phyloP scores from a whole-genome alignment of 345 rosid genomes.

The Litchi chinensis region DNA sequence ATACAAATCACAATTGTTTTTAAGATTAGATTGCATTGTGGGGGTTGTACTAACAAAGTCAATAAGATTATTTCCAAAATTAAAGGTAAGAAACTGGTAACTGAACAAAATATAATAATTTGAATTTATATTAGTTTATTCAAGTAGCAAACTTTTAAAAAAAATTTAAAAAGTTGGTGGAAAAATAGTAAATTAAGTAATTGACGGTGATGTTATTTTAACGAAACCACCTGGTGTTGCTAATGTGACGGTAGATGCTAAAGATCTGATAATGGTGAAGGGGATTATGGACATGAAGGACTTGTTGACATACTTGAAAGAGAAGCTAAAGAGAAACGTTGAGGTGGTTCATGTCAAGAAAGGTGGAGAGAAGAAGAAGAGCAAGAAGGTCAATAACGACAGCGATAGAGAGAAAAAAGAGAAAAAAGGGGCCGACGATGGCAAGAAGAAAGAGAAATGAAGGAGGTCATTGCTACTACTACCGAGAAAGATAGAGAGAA shows the following conservation, averaged over 20 bases:
- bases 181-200: constrained; percentile 16
- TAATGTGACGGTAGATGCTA: constrained; percentile 32
- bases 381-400: neutral
- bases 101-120: neutral
- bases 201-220: constrained; percentile 7
- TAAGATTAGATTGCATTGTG: constrained; percentile 65
- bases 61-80: constrained; percentile 45
- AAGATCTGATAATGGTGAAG: constrained; percentile 40
- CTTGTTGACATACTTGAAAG: constrained; percentile 31
- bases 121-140: neutral
- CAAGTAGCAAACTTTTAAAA: no score
- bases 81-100: constrained; percentile 36
- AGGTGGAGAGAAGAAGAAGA: constrained; percentile 15
- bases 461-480: constrained; percentile 20
- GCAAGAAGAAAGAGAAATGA: constrained; percentile 38
- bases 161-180: neutral
- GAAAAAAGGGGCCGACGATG: constrained; percentile 26
- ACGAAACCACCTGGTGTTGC: constrained; percentile 34
- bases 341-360: constrained; percentile 40
- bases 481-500: constrained; percentile 24
- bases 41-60: constrained; percentile 63
- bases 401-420: constrained; percentile 37
- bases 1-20: constrained; percentile 59
- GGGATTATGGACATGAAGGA: constrained; percentile 49
- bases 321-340: constrained; percentile 32